These are phyloP conservation scores for Serendipita sp. DNA, from an alignment of 768 basidiomycete species.

Conservation along the genomic window DNA sequence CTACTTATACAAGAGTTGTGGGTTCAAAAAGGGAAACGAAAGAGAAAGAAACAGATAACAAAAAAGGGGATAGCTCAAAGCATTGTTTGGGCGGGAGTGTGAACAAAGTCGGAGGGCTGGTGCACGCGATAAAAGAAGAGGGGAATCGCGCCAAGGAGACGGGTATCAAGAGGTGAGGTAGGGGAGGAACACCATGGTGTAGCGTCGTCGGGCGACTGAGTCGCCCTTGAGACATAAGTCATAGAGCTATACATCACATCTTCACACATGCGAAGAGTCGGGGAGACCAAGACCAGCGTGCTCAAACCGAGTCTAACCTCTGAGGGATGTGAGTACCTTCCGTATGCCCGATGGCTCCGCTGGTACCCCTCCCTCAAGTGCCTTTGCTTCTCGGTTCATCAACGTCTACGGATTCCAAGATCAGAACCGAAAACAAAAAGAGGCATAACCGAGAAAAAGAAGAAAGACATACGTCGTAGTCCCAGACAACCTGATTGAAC, in stretches of 20 bases:
- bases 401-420: background rate
- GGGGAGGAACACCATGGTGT: no score
- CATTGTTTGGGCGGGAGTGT: background rate
- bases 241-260: background rate
- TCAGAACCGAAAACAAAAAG: background rate
- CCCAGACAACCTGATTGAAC: slow-evolving; percentile 43
- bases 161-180: no score
- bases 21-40: background rate
- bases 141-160: no score
- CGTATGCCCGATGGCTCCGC: background rate
- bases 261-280: background rate
- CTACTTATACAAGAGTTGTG: background rate
- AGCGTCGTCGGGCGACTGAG: no score
- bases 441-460: no score
- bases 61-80: background rate
- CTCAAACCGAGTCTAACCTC: background rate
- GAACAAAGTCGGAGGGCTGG: background rate
- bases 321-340: background rate
- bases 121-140: background rate
- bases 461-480: slow-evolving; percentile 36
- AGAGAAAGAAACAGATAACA: background rate
- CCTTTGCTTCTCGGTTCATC: background rate
- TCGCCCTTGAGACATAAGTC: background rate
- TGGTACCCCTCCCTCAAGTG: background rate
- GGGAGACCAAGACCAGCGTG: background rate